Evolutionary conservation across 176 grass and related monocot species (phyloP), one percentile per base, ranked within the genome.

Genomic region (Zoysia japonica): DNA sequence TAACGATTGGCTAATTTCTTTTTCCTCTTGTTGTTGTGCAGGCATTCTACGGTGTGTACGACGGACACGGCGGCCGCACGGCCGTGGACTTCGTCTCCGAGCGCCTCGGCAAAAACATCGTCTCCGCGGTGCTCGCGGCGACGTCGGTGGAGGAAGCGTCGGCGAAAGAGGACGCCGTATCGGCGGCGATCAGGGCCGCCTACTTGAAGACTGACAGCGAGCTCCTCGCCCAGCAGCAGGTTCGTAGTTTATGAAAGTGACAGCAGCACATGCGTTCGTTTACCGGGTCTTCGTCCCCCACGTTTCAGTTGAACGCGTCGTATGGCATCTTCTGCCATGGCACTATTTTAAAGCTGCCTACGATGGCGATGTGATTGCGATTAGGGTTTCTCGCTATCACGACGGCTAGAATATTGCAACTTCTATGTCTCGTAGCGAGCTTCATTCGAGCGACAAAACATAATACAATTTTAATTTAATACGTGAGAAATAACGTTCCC

Each of bases 31-130:
- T 20, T 65, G 2, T 54, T 0, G 28, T 28, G 36, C 83, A 95
- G 96, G 89, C 92, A 35, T 93, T 94, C 72, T 98, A 94, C 28
- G 92, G 90, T 52, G 89, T 98, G 7, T 98, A 90, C 75, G 96
- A 98, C 46, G 96, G 92, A 0, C 92, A 98, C 71, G 92, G 96
- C 2, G 96, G 95, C 9, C 85, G 85, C 28, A 80, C 85, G 28
- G 96, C 96, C 36, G 92, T 94, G 53, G 83, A 94, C 85, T 87
- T 92, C 6, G 75, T 98, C 76, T 87, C 92, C 2, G 45, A 79
- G 39, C 81, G 79, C 3, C 84, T 94, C n/a, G 86, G 96, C 65
- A 64, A 77, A 20, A 98, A 82, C 80, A 84, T 98, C 5, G 61
- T 93, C 42, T 47, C 89, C 47, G 77, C 88, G 1, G 64, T 92